These are phyloP conservation scores for Syncephalastrum racemosum DNA, from an alignment of 371 early-diverging fungal species.

Conservation along the genomic window DNA sequence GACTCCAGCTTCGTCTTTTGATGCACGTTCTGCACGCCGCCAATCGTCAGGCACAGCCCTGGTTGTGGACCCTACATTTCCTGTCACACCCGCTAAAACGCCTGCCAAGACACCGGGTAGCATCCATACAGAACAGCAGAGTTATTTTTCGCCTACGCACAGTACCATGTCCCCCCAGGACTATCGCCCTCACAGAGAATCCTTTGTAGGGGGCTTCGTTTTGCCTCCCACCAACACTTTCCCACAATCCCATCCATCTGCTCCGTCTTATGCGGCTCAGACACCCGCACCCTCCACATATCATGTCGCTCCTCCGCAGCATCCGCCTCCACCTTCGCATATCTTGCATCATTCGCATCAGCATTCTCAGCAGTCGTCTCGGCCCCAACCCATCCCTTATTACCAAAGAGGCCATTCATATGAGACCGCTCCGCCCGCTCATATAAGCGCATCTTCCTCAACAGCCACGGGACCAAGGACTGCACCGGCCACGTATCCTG, in stretches of 20 bases:
- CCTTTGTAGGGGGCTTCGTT: constrained; percentile 19
- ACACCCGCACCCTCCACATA: neutral
- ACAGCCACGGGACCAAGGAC: neutral
- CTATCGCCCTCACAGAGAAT: neutral
- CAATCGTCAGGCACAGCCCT: constrained; percentile 9
- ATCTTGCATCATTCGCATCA: neutral
- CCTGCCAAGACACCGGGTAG: constrained; percentile 6
- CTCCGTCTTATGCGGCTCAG: constrained; percentile 1
- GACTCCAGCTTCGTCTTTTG: neutral
- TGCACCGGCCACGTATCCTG: neutral
- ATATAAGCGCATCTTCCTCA: neutral
- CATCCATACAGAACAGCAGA: neutral
- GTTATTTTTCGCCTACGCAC: constrained; percentile 11
- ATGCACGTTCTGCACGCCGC: neutral
- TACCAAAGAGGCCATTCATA: neutral
- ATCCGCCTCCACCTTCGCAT: neutral
- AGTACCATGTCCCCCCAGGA: constrained; percentile 10
- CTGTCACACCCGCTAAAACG: constrained; percentile 11
- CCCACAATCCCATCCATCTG: neutral
- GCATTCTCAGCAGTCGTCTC: neutral
- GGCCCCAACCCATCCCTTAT: neutral
- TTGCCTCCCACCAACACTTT: constrained; percentile 7
- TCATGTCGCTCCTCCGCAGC: neutral
- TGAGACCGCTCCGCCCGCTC: no score
- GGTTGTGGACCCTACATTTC: neutral